A percentile compares a stretch with the other conserved stretches of the same genome.
phyloP scores from a whole-genome alignment of 768 basidiomycete species.

The Boletus eberwhitei region DNA sequence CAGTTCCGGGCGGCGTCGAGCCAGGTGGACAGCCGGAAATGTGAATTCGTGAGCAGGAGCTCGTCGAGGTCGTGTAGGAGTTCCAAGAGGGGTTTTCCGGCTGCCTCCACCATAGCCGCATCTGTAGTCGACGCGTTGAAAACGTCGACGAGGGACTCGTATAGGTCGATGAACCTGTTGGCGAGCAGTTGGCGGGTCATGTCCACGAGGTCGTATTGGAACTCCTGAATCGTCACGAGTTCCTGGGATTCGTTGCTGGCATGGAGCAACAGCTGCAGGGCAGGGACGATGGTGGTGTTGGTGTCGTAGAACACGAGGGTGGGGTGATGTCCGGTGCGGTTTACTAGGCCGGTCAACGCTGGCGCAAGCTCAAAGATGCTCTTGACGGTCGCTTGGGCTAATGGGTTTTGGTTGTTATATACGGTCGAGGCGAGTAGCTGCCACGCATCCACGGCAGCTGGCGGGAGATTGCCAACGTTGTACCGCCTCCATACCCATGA shows the following conservation, averaged over 20 bases:
- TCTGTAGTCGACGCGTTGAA: slow-evolving; percentile 26
- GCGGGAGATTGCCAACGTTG: slow-evolving; percentile 24
- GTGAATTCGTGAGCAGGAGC: slow-evolving; percentile 30
- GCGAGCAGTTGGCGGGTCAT: slow-evolving; percentile 38
- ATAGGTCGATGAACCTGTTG: slow-evolving; percentile 36
- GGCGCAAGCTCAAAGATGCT: slow-evolving; percentile 38
- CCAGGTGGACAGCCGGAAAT: slow-evolving; percentile 37
- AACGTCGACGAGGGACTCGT: slow-evolving; percentile 28
- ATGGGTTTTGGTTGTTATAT: slow-evolving; percentile 36
- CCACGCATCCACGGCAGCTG: slow-evolving; percentile 33
- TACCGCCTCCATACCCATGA: slow-evolving; percentile 38
- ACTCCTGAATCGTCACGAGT: slow-evolving; percentile 31
- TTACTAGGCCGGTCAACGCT: slow-evolving; percentile 32
- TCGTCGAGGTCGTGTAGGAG: slow-evolving; percentile 35
- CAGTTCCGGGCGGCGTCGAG: slow-evolving; percentile 33
- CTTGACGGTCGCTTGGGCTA: slow-evolving; percentile 34
- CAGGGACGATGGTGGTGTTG: slow-evolving; percentile 63
- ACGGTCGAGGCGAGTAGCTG: slow-evolving; percentile 35
- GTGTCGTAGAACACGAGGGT: slow-evolving; percentile 38
- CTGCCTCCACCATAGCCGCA: slow-evolving; percentile 19
- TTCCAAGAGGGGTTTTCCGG: slow-evolving; percentile 27
- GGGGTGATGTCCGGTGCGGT: slow-evolving; percentile 32
- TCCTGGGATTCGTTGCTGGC: slow-evolving; percentile 14
- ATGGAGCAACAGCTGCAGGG: slow-evolving; percentile 65
- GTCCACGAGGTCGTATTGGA: slow-evolving; percentile 39